A percentile compares a stretch with the other conserved stretches of the same genome.
Evolutionary conservation across 495 filamentous ascomycete species (phyloP).

Genomic region (Penicillium crystallinum): DNA sequence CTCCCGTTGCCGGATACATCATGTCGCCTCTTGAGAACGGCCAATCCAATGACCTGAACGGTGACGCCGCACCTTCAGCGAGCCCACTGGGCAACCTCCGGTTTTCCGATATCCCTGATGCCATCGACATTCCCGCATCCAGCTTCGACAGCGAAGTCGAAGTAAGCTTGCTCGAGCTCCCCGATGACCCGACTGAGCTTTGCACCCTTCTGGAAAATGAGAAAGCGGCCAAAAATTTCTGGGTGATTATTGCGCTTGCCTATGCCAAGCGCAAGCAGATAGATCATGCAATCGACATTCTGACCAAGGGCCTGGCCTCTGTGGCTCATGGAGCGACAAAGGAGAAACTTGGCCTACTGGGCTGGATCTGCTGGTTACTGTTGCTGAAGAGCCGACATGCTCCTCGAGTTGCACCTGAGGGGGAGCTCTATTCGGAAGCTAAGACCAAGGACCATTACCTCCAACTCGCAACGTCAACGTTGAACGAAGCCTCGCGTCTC

Average conservation of each 20-base stretch:
- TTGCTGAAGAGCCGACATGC: constrained; percentile 88
- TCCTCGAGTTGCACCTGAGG: constrained; percentile 66
- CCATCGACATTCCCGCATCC: constrained; percentile 86
- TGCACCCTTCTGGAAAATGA: constrained; percentile 93
- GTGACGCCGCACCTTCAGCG: constrained; percentile 20
- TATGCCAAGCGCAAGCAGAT: constrained; percentile 93
- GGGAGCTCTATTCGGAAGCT: constrained; percentile 58
- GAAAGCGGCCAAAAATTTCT: constrained; percentile 76
- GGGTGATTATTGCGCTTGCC: constrained; percentile 94
- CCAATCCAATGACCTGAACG: constrained; percentile 47
- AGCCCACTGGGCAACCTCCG: constrained; percentile 40
- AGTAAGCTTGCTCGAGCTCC: constrained; percentile 81
- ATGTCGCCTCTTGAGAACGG: constrained; percentile 55
- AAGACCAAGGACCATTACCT: constrained; percentile 91
- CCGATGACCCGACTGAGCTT: constrained; percentile 92
- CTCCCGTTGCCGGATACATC: constrained; percentile 3
- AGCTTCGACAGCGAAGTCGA: constrained; percentile 82
- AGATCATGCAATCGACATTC: constrained; percentile 90
- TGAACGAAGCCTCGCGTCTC: constrained; percentile 92
- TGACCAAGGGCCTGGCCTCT: constrained; percentile 73
- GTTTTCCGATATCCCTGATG: constrained; percentile 82
- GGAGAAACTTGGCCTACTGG: constrained; percentile 80
- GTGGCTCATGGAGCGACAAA: constrained; percentile 65
- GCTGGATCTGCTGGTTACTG: constrained; percentile 86
- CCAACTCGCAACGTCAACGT: constrained; percentile 76